Evolutionary conservation across 1,284 basidiomycete genomes (phyloP).

Genomic region (Athelia psychrophila): DNA sequence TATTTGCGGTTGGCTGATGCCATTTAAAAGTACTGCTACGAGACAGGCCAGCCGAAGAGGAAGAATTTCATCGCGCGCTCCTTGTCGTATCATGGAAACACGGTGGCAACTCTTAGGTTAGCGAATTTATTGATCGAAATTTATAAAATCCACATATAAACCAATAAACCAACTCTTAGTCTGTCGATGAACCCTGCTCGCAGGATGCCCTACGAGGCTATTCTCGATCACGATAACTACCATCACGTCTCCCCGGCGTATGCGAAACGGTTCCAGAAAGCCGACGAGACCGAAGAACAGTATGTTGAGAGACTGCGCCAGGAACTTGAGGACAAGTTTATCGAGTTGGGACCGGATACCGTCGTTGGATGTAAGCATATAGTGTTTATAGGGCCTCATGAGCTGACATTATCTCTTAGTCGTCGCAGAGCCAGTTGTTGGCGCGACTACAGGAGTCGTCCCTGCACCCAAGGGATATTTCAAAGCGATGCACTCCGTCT

Average conservation of each 20-base stretch:
- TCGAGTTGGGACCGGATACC: conserved; percentile 76
- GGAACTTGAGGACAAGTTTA: conserved; percentile 83
- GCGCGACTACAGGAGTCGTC: conserved; percentile 76
- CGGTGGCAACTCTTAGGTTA: background rate
- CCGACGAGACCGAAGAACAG: conserved; percentile 69
- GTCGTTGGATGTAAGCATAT: conserved; percentile 69
- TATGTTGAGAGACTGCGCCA: conserved; percentile 74
- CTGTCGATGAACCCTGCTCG: conserved; percentile 65
- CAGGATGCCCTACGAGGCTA: conserved; percentile 60
- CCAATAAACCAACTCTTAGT: conserved; percentile 76
- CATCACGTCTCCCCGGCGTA: conserved; percentile 88
- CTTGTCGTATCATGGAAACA: conserved; percentile 1
- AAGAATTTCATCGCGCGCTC: conserved; percentile 75
- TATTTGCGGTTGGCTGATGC: conserved; percentile 7
- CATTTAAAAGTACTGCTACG: conserved; percentile 57
- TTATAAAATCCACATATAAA: conserved; percentile 78
- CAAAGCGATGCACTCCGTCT: conserved; percentile 83
- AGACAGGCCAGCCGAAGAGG: conserved; percentile 66
- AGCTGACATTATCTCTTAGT: conserved; percentile 43
- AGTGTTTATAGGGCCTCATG: background rate
- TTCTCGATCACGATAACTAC: conserved; percentile 63
- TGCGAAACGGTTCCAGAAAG: conserved; percentile 68
- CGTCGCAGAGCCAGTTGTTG: conserved; percentile 81
- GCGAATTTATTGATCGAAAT: no score
- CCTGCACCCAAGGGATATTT: conserved; percentile 79